phyloP scores from a whole-genome alignment of 2,329 filamentous ascomycete genomes.

The Hypoxylon sp. region DNA sequence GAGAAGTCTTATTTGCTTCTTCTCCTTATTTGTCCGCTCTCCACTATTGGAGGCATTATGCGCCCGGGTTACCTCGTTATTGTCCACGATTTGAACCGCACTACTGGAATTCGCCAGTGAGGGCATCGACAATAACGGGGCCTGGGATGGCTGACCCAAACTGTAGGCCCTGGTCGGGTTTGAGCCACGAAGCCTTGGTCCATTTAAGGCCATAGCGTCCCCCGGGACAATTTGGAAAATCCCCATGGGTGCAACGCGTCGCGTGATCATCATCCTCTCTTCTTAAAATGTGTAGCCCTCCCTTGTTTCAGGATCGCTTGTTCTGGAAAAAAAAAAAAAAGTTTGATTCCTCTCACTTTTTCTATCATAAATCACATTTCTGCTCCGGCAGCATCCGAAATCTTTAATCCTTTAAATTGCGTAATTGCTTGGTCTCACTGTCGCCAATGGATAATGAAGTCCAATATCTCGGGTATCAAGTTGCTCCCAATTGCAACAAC shows the following conservation, averaged over 20 bases:
- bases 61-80: too few species aligned
- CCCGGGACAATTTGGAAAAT: conserved; percentile 4
- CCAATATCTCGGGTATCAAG: neutral
- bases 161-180: conserved; percentile 3
- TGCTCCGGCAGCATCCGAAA: neutral
- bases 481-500: neutral
- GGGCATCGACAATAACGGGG: neutral
- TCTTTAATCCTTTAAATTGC: too few species aligned
- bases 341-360: too few species aligned
- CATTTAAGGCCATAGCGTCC: conserved; percentile 7
- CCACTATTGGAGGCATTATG: too few species aligned
- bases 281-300: neutral
- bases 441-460: conserved; percentile 3
- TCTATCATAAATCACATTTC: too few species aligned
- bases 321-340: neutral
- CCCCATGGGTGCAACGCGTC: conserved; percentile 1
- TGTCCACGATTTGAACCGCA: too few species aligned
- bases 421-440: too few species aligned
- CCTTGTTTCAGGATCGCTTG: conserved; percentile 2
- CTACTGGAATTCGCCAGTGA: too few species aligned
- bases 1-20: too few species aligned
- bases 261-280: neutral
- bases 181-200: conserved; percentile 1
- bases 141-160: neutral
- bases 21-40: too few species aligned